Evolutionary conservation across 768 basidiomycete genomes (phyloP).

Genomic region (Cyclocybe aegerita): DNA sequence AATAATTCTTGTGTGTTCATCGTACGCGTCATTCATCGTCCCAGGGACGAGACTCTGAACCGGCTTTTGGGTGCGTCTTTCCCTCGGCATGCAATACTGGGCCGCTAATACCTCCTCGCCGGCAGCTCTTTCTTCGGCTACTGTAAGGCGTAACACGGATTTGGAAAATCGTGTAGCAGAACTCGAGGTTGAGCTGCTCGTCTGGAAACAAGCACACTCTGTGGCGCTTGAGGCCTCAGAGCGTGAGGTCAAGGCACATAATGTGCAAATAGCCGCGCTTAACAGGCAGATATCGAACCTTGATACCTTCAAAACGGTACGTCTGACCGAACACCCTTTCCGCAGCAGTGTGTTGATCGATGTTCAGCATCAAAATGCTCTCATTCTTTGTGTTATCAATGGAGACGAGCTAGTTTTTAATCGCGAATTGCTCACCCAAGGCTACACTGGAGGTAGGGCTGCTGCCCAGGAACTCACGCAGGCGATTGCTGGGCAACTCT

Average conservation of each 20-base stretch:
- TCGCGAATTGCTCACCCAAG: slow-evolving; percentile 56
- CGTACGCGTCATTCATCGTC: not conserved
- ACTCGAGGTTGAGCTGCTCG: slow-evolving; percentile 65
- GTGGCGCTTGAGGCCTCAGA: slow-evolving; percentile 61
- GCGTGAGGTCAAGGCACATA: slow-evolving; percentile 64
- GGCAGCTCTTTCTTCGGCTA: slow-evolving; percentile 62
- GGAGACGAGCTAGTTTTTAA: slow-evolving; percentile 71
- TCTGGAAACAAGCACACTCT: slow-evolving; percentile 73
- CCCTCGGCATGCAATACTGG: slow-evolving; percentile 2
- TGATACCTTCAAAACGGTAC: slow-evolving; percentile 50
- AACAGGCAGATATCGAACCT: slow-evolving; percentile 62
- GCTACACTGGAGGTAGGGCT: slow-evolving; percentile 63
- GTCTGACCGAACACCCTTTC: slow-evolving; percentile 9
- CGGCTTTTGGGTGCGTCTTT: slow-evolving; percentile 52
- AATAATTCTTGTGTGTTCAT: slow-evolving; percentile 6
- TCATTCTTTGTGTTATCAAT: slow-evolving; percentile 75
- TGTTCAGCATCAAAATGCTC: slow-evolving; percentile 57
- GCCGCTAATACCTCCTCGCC: slow-evolving; percentile 6
- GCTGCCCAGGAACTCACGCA: slow-evolving; percentile 68
- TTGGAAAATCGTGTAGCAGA: slow-evolving; percentile 66
- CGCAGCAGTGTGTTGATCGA: not conserved
- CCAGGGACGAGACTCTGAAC: slow-evolving; percentile 67
- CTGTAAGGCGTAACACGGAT: slow-evolving; percentile 61
- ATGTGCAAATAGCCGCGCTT: slow-evolving; percentile 62
- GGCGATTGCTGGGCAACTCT: slow-evolving; percentile 65